A percentile compares a stretch with the other conserved stretches of the same genome.
These are phyloP conservation scores for Hortiboletus flavorubellus DNA, from an alignment of 768 basidiomycete species.

Conservation along the genomic window DNA sequence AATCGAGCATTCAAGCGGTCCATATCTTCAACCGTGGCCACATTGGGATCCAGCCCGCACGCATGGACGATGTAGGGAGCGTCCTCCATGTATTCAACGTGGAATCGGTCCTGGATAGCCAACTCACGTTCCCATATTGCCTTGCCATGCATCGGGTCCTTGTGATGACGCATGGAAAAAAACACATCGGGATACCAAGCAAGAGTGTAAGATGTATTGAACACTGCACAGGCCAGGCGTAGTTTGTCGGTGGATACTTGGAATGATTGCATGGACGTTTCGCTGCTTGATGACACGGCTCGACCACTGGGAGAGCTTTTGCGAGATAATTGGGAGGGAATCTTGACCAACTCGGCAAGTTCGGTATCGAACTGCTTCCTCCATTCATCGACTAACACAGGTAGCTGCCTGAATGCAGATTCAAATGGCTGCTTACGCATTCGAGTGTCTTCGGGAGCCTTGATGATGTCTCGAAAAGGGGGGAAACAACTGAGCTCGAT, in stretches of 20 bases:
- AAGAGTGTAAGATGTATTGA: not conserved
- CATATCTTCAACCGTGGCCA: not conserved
- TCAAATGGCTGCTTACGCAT: not conserved
- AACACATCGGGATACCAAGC: not conserved
- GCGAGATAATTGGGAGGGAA: not conserved
- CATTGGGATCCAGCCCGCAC: not conserved
- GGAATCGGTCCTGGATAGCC: not conserved
- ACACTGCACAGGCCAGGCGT: slow-evolving; percentile 2
- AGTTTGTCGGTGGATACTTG: not conserved
- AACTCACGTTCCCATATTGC: not conserved
- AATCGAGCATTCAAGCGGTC: slow-evolving; percentile 3
- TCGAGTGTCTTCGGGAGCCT: not conserved
- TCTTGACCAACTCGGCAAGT: not conserved
- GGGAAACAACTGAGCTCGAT: not conserved
- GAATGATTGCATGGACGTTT: not conserved
- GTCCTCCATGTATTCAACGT: not conserved
- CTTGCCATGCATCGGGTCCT: too few species aligned
- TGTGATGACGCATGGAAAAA: not conserved
- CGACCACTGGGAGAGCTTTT: too few species aligned
- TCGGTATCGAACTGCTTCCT: not conserved
- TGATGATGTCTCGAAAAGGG: not conserved
- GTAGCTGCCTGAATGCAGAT: slow-evolving; percentile 7
- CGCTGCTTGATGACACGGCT: not conserved
- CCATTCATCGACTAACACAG: not conserved
- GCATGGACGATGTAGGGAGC: not conserved